Base-by-base conservation (phyloP, 495 filamentous ascomycete species). In the Cercophora newfieldiana region DNA sequence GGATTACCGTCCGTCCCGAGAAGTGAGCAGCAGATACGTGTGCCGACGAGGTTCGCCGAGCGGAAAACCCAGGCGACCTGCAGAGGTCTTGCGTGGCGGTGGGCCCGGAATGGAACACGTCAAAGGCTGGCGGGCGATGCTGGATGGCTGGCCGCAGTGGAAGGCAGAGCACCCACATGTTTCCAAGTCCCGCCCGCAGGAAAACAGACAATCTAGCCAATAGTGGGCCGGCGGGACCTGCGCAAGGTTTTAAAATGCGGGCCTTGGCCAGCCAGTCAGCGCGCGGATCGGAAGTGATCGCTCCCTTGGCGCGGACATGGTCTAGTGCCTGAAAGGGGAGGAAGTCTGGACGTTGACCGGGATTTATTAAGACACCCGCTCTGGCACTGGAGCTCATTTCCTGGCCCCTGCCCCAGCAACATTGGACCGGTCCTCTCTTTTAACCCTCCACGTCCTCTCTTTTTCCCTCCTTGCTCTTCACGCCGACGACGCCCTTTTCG, bases 401-500 rank as follows among this genome's bases (percentile, higher is more conserved):
- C 14, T 50, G 19, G 29, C 49, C 61, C 61, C 59, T 51, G 49
- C 61, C 22, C 24, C 30, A 29, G 22, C 50, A 54, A 63, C 61
- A 24, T 25, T 63, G 44, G 18, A 31, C 61, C 50, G 61, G 31
- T 63, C 48, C 61, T 54, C 61, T 56, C 29, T 63, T 56, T 63
- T 63, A 37, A 63, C 14, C 30, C 25, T 44, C 25, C 48, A 21
- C 25, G 16, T 37, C 24, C 61, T 29, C 61, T n/a, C 50, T 16
- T 62, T 62, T 28, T 21, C 55, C 59, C 58, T 48, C 19, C 18
- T 59, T 58, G 48, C 61, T 66, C 48, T 51, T 51, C 66, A 48
- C 25, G 58, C 29, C 59, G 60, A 67, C 68, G 64, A 65, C 74
- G 69, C 71, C 56, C 24, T n/a, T 63, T 69, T 72, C 66, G 69